Evolutionary conservation across 768 basidiomycete species (phyloP), one percentile per base, ranked within the genome.

Genomic region (Chlorophyllum brunneum): DNA sequence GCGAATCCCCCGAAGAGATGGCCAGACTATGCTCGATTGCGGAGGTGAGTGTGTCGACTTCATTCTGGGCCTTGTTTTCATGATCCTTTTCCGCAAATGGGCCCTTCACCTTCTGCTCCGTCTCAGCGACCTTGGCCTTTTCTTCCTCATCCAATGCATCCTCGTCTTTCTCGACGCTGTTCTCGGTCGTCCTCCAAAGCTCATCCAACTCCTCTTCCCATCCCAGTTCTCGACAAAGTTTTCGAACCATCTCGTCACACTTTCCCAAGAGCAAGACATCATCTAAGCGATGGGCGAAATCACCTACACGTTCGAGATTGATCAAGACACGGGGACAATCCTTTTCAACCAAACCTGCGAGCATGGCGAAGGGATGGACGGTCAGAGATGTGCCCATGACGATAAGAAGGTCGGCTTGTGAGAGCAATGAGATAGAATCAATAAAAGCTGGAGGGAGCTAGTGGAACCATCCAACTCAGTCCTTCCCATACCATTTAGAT

Each of bases 341-440:
- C 1, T 68, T 54, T 3, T 74, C 71, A 0, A 87, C 83, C 51
- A 78, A 65, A 37, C 71, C 67, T 8, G 86, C 78, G 20, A 98
- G 80, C 1, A 82, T 80, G 4, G 94, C 92, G 64, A 98, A 97
- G 1, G 92, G 92, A 47, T 87, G 82, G 9, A 94, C 90, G 0
- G 82, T 85, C 41, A 95, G 76, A 1, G 92, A 95, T 0, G 95
- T 98, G 23, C 95, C 94, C 58, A 97, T 85, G 39, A 97, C 80
- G 59, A 98, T 84, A 33, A 97, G 79, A 18, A 98, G 77, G 66
- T 98, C 93, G 6, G 90, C 91, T n/a, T 73, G 55, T 4, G 61
- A 61, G 26, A 97, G 64, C 16, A 72, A 69, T 1, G 72, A 71
- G 5, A 88, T 70, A 13, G 81, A 72, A 1, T 61, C 43, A 56